A percentile compares a stretch with the other conserved stretches of the same genome.
These are phyloP conservation scores for Leishmania gerbilli DNA, from an alignment of 208 protist genomes.

Conservation along the genomic window DNA sequence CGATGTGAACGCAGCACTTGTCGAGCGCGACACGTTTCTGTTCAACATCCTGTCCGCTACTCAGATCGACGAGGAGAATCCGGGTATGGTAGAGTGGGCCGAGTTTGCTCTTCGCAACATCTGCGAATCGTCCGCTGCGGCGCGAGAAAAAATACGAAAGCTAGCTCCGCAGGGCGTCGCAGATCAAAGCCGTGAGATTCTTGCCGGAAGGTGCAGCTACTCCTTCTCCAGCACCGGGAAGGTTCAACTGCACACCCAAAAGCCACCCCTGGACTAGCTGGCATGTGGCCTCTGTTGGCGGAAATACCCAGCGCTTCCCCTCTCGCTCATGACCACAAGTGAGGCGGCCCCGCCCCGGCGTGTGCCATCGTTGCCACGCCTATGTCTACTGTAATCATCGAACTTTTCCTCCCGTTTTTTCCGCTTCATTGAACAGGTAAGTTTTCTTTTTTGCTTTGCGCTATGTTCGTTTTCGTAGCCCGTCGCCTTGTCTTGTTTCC, in stretches of 20 bases:
- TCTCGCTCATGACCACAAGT: background rate
- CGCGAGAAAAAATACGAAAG: constrained; percentile 60
- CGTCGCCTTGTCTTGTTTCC: background rate
- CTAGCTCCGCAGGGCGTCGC: constrained; percentile 51
- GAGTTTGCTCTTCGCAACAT: constrained; percentile 90
- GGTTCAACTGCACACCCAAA: constrained; percentile 25
- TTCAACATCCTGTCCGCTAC: constrained; percentile 65
- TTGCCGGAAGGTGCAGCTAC: constrained; percentile 47
- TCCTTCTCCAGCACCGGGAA: constrained; percentile 43
- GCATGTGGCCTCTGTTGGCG: background rate
- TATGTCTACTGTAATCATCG: constrained; percentile 1
- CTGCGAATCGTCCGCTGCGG: constrained; percentile 50
- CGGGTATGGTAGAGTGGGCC: constrained; percentile 88
- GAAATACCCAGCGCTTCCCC: background rate
- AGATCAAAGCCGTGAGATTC: constrained; percentile 52
- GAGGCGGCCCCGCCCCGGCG: background rate
- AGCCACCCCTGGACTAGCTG: constrained; percentile 6
- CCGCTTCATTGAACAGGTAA: background rate
- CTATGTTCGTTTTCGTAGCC: background rate
- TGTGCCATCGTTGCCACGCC: background rate
- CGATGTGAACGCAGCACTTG: constrained; percentile 40
- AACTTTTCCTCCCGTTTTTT: background rate
- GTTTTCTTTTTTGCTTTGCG: background rate
- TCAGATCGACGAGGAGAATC: constrained; percentile 88
- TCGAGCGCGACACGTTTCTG: constrained; percentile 47